Conservation (phyloP, 2,329 filamentous ascomycete genomes). For the Paecilomyces fulvus region DNA sequence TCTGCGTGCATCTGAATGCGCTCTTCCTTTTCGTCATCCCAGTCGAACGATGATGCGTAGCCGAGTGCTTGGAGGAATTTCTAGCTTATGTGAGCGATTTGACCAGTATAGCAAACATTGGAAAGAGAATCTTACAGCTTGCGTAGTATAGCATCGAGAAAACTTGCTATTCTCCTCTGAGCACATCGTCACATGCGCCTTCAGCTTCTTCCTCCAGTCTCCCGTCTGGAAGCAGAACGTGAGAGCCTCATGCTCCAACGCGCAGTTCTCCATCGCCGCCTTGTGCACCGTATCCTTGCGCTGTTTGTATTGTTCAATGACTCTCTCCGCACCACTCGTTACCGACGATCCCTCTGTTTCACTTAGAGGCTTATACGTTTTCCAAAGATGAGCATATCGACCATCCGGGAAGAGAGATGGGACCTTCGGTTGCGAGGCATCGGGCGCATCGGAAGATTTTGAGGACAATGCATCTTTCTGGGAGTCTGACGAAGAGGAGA, state of each 20-base stretch:
- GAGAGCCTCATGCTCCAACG: constrained; percentile 74
- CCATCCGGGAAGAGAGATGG: constrained; percentile 60
- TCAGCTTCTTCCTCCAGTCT: constrained; percentile 50
- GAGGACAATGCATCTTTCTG: constrained; percentile 15
- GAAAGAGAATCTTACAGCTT: constrained; percentile 51
- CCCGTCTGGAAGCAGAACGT: constrained; percentile 73
- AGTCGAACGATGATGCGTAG: constrained; percentile 63
- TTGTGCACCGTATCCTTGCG: constrained; percentile 68
- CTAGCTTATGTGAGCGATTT: constrained; percentile 31
- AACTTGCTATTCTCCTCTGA: constrained; percentile 66
- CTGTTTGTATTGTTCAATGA: constrained; percentile 77
- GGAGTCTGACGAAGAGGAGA: constrained; percentile 12
- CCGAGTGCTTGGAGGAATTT: constrained; percentile 86
- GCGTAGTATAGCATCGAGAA: constrained; percentile 81
- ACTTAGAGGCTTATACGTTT: constrained; percentile 68
- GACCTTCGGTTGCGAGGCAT: constrained; percentile 25
- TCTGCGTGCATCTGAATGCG: constrained; percentile 95
- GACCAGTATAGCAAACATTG: not conserved
- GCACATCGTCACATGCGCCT: constrained; percentile 63
- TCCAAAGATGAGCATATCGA: constrained; percentile 83
- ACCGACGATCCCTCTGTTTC: constrained; percentile 63
- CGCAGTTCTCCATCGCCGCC: constrained; percentile 88
- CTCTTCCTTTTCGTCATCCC: constrained; percentile 63
- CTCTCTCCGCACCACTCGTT: constrained; percentile 68
- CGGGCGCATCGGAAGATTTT: constrained; percentile 12